Evolutionary conservation across 495 filamentous ascomycete species (phyloP).

Genomic region (Aspergillus ostianus): DNA sequence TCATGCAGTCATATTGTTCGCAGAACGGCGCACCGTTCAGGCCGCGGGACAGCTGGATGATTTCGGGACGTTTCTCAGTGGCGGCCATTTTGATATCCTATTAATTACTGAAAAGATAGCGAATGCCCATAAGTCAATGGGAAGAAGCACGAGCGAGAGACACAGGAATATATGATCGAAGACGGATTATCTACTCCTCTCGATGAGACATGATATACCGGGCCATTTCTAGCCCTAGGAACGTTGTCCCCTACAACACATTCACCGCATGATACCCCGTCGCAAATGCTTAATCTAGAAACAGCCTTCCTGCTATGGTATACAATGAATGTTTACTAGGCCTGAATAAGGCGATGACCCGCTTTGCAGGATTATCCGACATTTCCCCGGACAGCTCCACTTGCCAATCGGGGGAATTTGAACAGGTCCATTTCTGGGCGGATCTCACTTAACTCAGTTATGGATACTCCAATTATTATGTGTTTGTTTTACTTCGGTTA

Average conservation of each 20-base stretch:
- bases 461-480: no score
- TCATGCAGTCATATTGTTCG: conserved; percentile 52
- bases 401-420: background rate
- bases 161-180: background rate
- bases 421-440: background rate
- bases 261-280: background rate
- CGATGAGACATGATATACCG: background rate
- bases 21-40: conserved; percentile 36
- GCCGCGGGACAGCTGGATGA: conserved; percentile 41
- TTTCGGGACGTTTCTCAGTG: conserved; percentile 40
- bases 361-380: background rate
- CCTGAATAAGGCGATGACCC: background rate
- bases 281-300: background rate
- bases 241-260: no score
- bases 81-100: conserved; percentile 25
- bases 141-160: background rate
- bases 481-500: no score
- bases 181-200: background rate
- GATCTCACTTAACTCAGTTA: no score
- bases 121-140: background rate
- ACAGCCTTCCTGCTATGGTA: background rate
- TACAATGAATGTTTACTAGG: no score
- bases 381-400: background rate
- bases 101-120: background rate
- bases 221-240: no score